phyloP scores from a whole-genome alignment of 1,139 yeast species.

The Pichia sp. region DNA sequence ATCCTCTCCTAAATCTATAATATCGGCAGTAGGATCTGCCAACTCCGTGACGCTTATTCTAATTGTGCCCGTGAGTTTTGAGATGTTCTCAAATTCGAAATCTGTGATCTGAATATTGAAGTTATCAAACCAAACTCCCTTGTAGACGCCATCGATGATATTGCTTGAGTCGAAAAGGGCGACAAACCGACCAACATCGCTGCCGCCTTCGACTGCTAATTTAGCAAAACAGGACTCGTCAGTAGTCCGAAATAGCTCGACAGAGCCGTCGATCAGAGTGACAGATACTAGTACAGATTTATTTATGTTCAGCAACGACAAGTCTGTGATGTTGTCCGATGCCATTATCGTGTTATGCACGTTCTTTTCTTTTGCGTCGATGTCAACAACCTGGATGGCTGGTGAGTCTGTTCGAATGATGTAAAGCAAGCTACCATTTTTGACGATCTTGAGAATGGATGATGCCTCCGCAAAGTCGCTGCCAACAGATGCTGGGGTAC shows the following conservation, averaged over 20 bases:
- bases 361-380: not conserved
- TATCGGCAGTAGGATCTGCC: slow-evolving; percentile 13
- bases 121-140: slow-evolving; percentile 40
- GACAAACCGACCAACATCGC: slow-evolving; percentile 22
- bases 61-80: slow-evolving; percentile 13
- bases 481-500: not conserved
- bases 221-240: slow-evolving; percentile 5
- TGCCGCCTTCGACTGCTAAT: slow-evolving; percentile 19
- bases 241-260: slow-evolving; percentile 31
- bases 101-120: slow-evolving; percentile 30
- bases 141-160: slow-evolving; percentile 22
- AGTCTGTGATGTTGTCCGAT: slow-evolving; percentile 8
- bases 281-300: slow-evolving; percentile 27
- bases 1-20: slow-evolving; percentile 18
- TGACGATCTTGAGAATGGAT: slow-evolving; percentile 9
- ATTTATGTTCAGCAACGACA: slow-evolving; percentile 8
- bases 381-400: slow-evolving; percentile 9
- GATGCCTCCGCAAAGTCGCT: not conserved
- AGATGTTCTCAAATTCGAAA: slow-evolving; percentile 23
- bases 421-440: slow-evolving; percentile 4
- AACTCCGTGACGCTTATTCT: slow-evolving; percentile 15
- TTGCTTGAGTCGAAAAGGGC: slow-evolving; percentile 19
- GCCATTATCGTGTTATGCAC: not conserved
- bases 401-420: slow-evolving; percentile 8
- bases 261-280: slow-evolving; percentile 34